A percentile compares a stretch with the other conserved stretches of the same genome.
Conservation (phyloP, 306 rosid species). For the Fragaria nilgerrensis region DNA sequence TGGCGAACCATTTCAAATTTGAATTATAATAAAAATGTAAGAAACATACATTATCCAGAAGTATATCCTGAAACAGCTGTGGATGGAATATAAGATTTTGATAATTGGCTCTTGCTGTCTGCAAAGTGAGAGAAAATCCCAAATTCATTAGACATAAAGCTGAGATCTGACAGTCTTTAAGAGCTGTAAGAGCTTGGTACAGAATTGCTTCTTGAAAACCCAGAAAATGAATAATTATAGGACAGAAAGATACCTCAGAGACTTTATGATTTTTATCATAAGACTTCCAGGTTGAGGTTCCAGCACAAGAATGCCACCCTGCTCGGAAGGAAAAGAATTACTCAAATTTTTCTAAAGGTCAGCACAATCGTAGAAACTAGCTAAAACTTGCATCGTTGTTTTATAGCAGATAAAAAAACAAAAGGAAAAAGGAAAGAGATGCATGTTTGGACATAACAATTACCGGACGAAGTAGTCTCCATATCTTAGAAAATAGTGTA, state of each 20-base stretch:
- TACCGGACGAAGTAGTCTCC: slow-evolving; percentile 84
- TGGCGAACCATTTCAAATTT: not conserved
- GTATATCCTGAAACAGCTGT: slow-evolving; percentile 61
- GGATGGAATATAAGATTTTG: slow-evolving; percentile 48
- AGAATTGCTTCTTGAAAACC: not conserved
- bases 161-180: not conserved
- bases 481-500: slow-evolving; percentile 66
- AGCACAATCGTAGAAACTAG: slow-evolving; percentile 1
- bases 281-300: slow-evolving; percentile 99
- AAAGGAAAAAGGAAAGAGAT: not conserved
- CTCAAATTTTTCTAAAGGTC: not conserved
- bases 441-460: slow-evolving; percentile 17
- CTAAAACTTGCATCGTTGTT: not conserved
- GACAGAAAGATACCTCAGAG: slow-evolving; percentile 43
- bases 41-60: slow-evolving; percentile 73
- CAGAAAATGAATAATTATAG: not conserved
- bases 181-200: not conserved
- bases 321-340: slow-evolving; percentile 24
- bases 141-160: not conserved
- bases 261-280: slow-evolving; percentile 42
- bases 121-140: slow-evolving; percentile 17
- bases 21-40: slow-evolving; percentile 1
- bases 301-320: slow-evolving; percentile 90
- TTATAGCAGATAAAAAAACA: not conserved
- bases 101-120: slow-evolving; percentile 56